A percentile compares a stretch with the other conserved stretches of the same genome.
These are phyloP conservation scores for Diutina siamensis DNA, from an alignment of 1,139 yeast species.

Conservation along the genomic window DNA sequence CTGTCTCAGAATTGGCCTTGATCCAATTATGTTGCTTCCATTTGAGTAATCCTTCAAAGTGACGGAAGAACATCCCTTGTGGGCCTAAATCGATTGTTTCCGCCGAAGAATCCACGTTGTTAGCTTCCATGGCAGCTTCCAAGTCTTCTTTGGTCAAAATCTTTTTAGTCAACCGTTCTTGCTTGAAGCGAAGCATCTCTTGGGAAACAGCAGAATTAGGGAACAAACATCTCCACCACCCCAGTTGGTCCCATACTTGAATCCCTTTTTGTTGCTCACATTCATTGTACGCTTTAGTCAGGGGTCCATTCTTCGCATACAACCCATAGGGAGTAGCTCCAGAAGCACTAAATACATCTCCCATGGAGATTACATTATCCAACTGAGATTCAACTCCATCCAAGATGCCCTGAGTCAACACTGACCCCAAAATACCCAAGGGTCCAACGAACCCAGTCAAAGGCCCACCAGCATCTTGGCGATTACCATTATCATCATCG, in stretches of 20 bases:
- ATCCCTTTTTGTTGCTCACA: conserved; percentile 57
- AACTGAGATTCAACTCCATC: neutral
- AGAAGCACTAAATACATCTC: conserved; percentile 8
- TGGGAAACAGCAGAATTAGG: conserved; percentile 42
- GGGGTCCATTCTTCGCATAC: conserved; percentile 52
- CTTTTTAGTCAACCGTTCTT: conserved; percentile 13
- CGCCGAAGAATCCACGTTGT: conserved; percentile 9
- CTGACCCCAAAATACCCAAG: neutral
- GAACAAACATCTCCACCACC: conserved; percentile 82
- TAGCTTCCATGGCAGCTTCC: conserved; percentile 14
- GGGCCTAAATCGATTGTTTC: conserved; percentile 27
- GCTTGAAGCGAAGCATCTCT: conserved; percentile 20
- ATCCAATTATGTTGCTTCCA: conserved; percentile 45
- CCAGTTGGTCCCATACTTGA: conserved; percentile 68
- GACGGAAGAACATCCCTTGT: conserved; percentile 39
- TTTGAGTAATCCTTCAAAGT: conserved; percentile 50
- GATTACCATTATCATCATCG: too few species aligned
- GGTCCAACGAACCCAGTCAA: neutral
- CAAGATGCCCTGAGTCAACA: neutral
- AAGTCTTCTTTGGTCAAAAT: conserved; percentile 45
- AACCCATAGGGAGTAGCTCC: conserved; percentile 33
- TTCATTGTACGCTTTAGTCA: conserved; percentile 43
- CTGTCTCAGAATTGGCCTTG: conserved; percentile 24
- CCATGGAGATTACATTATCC: neutral
- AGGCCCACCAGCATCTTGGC: neutral